phyloP scores from a whole-genome alignment of 306 rosid species.

The Chamaecrista fasciculata region DNA sequence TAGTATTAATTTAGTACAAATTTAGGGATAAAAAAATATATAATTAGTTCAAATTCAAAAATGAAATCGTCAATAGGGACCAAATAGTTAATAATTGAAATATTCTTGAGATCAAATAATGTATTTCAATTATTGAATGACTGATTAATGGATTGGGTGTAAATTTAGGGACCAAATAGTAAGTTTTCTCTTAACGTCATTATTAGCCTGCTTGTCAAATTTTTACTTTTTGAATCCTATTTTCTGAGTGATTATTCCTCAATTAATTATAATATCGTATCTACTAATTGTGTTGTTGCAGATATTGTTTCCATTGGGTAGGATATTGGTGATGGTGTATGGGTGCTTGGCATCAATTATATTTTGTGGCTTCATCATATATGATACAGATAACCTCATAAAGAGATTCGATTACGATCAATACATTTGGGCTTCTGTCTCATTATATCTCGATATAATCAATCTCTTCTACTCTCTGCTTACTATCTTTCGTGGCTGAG shows the following conservation, averaged over 20 bases:
- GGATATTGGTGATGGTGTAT: conserved; percentile 55
- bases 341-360: conserved; percentile 75
- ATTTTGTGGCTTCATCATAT: conserved; percentile 81
- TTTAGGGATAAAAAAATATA: no score
- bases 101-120: no score
- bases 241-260: background rate
- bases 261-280: background rate
- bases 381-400: conserved; percentile 83
- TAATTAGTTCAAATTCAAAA: no score
- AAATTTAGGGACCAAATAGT: no score
- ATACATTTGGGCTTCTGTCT: conserved; percentile 83
- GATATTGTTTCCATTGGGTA: conserved; percentile 62
- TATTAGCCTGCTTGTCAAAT: no score
- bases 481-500: conserved; percentile 57
- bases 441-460: conserved; percentile 73
- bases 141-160: no score
- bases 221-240: background rate
- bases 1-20: no score
- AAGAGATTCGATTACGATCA: conserved; percentile 77
- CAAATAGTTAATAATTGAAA: no score
- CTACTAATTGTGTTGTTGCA: background rate
- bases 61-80: no score
- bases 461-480: conserved; percentile 79
- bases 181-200: no score
- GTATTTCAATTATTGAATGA: no score